Evolutionary conservation across 139 green algal species (phyloP).

Genomic region (Volvox reticuliferus): DNA sequence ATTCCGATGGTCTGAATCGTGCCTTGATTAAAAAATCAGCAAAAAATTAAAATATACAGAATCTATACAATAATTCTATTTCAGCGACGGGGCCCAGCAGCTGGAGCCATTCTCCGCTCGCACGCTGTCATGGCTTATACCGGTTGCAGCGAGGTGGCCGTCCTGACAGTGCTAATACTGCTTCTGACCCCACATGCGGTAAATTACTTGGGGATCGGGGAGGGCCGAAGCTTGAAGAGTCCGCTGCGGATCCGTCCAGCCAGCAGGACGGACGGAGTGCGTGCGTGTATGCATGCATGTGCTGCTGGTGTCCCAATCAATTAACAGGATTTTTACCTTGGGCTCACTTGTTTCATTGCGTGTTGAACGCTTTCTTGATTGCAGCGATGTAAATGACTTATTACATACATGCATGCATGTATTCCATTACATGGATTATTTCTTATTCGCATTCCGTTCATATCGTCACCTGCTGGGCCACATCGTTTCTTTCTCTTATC

Average conservation of each 20-base stretch:
- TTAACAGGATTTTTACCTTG: neutral
- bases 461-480: no score
- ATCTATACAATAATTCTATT: neutral
- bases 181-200: conserved; percentile 16
- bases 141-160: neutral
- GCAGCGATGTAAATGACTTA: no score
- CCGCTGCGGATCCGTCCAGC: neutral
- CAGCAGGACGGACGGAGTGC: no score
- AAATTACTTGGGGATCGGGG: no score
- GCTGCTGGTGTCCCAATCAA: no score
- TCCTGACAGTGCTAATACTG: neutral
- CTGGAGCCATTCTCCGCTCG: no score
- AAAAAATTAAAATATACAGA: neutral
- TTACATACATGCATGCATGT: neutral
- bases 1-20: neutral
- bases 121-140: neutral
- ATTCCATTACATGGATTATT: no score
- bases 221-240: neutral
- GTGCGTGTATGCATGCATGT: no score
- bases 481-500: no score
- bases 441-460: no score
- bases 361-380: no score
- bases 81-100: neutral
- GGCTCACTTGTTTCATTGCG: neutral
- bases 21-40: neutral